Base-by-base conservation (phyloP, 306 rosid species). In the Carpinus viminea region DNA sequence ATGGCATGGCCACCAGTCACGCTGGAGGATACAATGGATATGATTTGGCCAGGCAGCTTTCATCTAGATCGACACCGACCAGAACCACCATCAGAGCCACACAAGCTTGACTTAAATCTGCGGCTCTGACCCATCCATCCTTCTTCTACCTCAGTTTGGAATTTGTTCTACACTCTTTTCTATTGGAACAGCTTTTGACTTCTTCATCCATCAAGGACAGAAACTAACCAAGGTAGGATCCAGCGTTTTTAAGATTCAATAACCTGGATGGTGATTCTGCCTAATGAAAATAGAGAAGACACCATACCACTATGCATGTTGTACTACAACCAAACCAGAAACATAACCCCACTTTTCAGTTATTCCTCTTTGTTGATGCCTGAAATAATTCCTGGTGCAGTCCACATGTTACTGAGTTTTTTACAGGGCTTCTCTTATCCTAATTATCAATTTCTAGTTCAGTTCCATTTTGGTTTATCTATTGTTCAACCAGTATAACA, bases 11-110 rank as follows among this genome's bases (percentile, higher is more conserved):
- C 88, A 36, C 86, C 96, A 17, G 86, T 86, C 76, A 73, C 59
- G 69, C 56, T 90, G 45, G 93, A 89, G 55, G 88, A 91, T 34
- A 86, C 83, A 72, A 73, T 70, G 60, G 85, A 88, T 80, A 74
- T 76, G 80, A 87, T 83, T 61, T 96, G 99, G 98, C 99, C 98
- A 3, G 99, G 99, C 0, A 96, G 99, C 92, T 96, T 93, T 64
- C 93, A 85, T 8, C 78, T 91, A 79, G 83, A 86, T 82, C 80
- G 83, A 10, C 91, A 74, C 72, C 83, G 76, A 71, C 78, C 82
- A 8, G 78, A 85, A 77, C 83, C 87, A 3, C 84, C 80, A 47
- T 80, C 83, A 56, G 91, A 87, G 55, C 71, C 86, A 73, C 80
- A 78, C 84, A 85, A 86, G 82, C 87, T 95, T 73, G 98, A 95